Evolutionary conservation across 2,329 filamentous ascomycete genomes (phyloP).

Genomic region (Plectosphaerella cucumerina): DNA sequence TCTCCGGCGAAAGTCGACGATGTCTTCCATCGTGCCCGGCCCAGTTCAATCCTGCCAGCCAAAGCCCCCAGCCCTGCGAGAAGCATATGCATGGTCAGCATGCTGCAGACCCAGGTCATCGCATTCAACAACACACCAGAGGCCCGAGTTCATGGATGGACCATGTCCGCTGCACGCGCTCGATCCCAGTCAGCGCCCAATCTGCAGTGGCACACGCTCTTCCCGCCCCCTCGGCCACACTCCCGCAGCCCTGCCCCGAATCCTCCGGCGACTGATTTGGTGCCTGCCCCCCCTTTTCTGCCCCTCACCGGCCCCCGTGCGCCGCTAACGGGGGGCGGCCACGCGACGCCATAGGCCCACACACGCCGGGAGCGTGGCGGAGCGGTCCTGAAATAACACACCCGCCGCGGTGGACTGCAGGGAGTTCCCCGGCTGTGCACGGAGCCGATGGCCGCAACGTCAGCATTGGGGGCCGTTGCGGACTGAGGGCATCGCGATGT

Average conservation of each 20-base stretch:
- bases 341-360: not conserved
- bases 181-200: not conserved
- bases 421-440: not conserved
- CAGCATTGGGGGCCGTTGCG: no score
- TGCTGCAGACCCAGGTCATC: no score
- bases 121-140: no score
- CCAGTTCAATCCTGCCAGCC: conserved; percentile 32
- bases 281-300: not conserved
- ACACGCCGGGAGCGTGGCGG: not conserved
- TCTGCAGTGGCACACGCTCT: not conserved
- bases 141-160: no score
- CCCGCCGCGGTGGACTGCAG: not conserved
- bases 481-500: no score
- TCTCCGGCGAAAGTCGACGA: no score
- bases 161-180: no score
- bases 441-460: no score
- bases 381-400: not conserved
- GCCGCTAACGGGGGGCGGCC: not conserved
- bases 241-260: not conserved
- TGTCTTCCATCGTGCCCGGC: conserved; percentile 29
- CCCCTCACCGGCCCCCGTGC: not conserved
- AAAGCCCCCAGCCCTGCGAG: conserved; percentile 23
- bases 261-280: not conserved
- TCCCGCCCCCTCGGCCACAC: not conserved
- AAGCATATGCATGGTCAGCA: no score